Conservation (phyloP, 352 stramenopile species). For the Albugo candida region DNA sequence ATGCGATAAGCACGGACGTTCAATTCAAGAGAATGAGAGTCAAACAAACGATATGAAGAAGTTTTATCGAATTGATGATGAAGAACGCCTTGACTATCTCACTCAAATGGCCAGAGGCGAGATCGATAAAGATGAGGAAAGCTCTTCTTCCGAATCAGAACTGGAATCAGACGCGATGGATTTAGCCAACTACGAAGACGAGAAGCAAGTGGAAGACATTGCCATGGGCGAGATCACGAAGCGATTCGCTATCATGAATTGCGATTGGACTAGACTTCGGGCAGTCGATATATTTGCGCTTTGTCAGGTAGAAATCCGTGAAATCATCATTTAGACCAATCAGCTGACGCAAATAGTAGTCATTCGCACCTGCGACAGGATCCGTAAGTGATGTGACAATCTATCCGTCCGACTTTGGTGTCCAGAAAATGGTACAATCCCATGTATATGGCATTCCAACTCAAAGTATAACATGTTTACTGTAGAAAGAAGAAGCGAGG, state of each 20-base stretch:
- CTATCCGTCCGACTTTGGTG: slow-evolving; percentile 91
- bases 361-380: slow-evolving; percentile 82
- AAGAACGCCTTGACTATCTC: slow-evolving; percentile 49
- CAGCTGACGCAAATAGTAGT: slow-evolving; percentile 10
- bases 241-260: slow-evolving; percentile 87
- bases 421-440: slow-evolving; percentile 77
- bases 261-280: slow-evolving; percentile 92
- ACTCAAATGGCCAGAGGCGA: slow-evolving; percentile 76
- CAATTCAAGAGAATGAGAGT: slow-evolving; percentile 57
- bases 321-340: neutral
- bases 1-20: slow-evolving; percentile 76
- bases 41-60: slow-evolving; percentile 69
- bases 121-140: slow-evolving; percentile 26
- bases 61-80: slow-evolving; percentile 32
- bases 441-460: neutral
- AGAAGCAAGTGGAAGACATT: slow-evolving; percentile 53
- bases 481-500: slow-evolving; percentile 63
- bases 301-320: slow-evolving; percentile 20
- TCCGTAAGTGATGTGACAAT: slow-evolving; percentile 85
- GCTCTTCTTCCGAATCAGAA: slow-evolving; percentile 29
- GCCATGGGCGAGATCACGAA: slow-evolving; percentile 69
- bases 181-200: slow-evolving; percentile 15
- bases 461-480: too few relatives aligned
- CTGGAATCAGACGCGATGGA: slow-evolving; percentile 16
- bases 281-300: slow-evolving; percentile 92